These are phyloP conservation scores for Pseudoperonospora humuli DNA, from an alignment of 352 stramenopile species.

Conservation along the genomic window DNA sequence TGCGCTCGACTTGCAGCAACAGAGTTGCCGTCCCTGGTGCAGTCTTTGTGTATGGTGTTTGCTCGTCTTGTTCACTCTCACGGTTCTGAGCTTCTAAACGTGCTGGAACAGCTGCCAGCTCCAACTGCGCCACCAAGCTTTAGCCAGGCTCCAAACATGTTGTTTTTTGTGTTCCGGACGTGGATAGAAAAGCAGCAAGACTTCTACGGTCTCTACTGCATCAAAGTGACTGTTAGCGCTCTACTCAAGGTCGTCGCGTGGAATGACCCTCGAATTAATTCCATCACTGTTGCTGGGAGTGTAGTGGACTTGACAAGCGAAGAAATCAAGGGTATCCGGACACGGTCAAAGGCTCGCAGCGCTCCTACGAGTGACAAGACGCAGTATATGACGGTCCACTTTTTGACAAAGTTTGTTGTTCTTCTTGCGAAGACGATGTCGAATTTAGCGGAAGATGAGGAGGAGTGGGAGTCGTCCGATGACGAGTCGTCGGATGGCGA, in stretches of 20 bases:
- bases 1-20: slow-evolving; percentile 54
- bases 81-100: slow-evolving; percentile 53
- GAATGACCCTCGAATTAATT: slow-evolving; percentile 63
- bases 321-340: slow-evolving; percentile 27
- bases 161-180: slow-evolving; percentile 70
- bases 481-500: slow-evolving; percentile 65
- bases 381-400: slow-evolving; percentile 59
- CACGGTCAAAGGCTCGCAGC: slow-evolving; percentile 47
- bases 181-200: slow-evolving; percentile 82
- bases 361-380: slow-evolving; percentile 22
- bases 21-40: slow-evolving; percentile 62
- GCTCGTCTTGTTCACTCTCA: slow-evolving; percentile 71
- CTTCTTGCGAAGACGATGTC: slow-evolving; percentile 64
- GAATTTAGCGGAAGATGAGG: slow-evolving; percentile 65
- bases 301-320: slow-evolving; percentile 20
- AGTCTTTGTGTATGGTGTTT: slow-evolving; percentile 80
- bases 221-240: slow-evolving; percentile 78
- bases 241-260: slow-evolving; percentile 65
- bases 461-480: slow-evolving; percentile 69
- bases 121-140: slow-evolving; percentile 15
- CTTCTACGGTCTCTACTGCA: slow-evolving; percentile 78
- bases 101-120: slow-evolving; percentile 58
- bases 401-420: slow-evolving; percentile 69
- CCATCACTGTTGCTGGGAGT: slow-evolving; percentile 56
- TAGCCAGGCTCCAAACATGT: slow-evolving; percentile 39